Conservation (phyloP, 1,284 basidiomycete species). For the Bondarzewia mesenterica region DNA sequence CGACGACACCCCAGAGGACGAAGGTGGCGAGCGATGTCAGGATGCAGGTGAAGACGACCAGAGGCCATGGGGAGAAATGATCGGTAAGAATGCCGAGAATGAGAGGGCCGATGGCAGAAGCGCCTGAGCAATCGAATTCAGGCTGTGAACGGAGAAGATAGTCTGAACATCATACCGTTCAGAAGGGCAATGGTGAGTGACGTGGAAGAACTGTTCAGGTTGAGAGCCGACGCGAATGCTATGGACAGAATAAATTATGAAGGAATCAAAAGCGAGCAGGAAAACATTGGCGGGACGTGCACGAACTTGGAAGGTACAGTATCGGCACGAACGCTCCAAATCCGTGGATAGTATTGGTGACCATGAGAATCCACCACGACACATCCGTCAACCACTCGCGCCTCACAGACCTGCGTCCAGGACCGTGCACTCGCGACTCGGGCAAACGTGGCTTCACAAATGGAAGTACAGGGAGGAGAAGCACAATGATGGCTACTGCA, state of each 20-base stretch:
- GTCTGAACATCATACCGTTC: slow-evolving; percentile 3
- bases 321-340: slow-evolving; percentile 28
- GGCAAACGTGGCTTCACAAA: slow-evolving; percentile 28
- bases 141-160: background rate
- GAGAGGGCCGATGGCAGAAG: slow-evolving; percentile 25
- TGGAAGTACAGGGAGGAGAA: slow-evolving; percentile 19
- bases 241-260: background rate
- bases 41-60: slow-evolving; percentile 15
- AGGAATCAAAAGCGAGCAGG: background rate
- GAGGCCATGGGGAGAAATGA: slow-evolving; percentile 24
- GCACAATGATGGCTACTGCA: slow-evolving; percentile 16
- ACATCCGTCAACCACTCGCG: slow-evolving; percentile 18
- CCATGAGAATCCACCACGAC: slow-evolving; percentile 22
- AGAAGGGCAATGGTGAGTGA: slow-evolving; percentile 12
- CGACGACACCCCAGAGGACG: slow-evolving; percentile 21
- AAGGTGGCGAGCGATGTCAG: slow-evolving; percentile 18
- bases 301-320: slow-evolving; percentile 28
- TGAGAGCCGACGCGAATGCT: slow-evolving; percentile 5
- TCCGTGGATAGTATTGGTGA: slow-evolving; percentile 26
- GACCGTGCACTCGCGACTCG: slow-evolving; percentile 17
- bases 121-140: background rate
- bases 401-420: slow-evolving; percentile 12
- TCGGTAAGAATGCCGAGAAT: slow-evolving; percentile 29
- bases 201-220: slow-evolving; percentile 5
- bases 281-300: background rate